These are phyloP conservation scores for Pythium brachiatum DNA, from an alignment of 352 stramenopile genomes.

Conservation along the genomic window DNA sequence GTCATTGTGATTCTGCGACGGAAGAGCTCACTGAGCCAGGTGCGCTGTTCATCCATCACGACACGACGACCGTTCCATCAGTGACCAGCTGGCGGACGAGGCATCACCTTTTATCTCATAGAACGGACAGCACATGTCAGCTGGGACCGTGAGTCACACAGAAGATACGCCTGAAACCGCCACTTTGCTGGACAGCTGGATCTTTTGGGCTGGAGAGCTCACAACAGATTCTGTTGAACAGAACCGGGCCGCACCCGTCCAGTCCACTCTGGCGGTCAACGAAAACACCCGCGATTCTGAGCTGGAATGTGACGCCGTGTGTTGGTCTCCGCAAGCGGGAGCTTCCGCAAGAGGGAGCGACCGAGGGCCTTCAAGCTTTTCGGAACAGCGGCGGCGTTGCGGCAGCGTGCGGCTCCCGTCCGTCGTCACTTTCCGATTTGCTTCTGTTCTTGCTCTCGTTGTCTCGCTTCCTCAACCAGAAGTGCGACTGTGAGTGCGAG, in stretches of 20 bases:
- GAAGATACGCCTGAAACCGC: neutral
- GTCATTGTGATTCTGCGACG: too few species aligned
- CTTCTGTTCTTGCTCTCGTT: neutral
- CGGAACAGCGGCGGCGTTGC: neutral
- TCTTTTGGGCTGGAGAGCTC: neutral
- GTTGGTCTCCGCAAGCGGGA: neutral
- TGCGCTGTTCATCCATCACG: neutral
- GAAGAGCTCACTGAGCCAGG: neutral
- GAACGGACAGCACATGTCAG: neutral
- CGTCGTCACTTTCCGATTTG: neutral
- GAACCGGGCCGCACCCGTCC: too few species aligned
- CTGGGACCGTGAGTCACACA: neutral
- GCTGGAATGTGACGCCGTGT: too few species aligned
- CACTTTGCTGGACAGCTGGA: neutral
- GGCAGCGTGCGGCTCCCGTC: too few species aligned
- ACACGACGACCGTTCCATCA: neutral
- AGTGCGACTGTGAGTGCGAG: neutral
- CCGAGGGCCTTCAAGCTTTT: neutral
- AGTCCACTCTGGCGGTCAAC: neutral
- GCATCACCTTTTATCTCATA: neutral
- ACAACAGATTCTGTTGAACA: too few species aligned
- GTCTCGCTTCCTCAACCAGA: neutral
- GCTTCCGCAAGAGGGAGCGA: too few species aligned
- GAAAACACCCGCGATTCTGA: neutral
- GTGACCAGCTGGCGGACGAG: neutral